Evolutionary conservation across 192 early-diverging fungal genomes (phyloP).

Genomic region (Mortierella antarctica): DNA sequence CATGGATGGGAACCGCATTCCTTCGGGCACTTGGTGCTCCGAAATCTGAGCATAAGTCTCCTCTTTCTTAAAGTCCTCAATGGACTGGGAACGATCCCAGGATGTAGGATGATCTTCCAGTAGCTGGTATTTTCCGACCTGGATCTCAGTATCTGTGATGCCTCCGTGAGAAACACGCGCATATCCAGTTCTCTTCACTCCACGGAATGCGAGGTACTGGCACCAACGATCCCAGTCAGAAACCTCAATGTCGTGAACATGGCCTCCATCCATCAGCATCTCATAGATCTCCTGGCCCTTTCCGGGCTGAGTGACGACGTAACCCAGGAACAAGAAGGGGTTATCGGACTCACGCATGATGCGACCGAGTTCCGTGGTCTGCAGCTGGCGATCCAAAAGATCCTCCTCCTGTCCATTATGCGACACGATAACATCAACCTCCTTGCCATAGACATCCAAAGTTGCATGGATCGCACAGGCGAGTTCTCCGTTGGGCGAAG

Average conservation of each 20-base stretch:
- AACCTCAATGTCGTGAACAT: constrained; percentile 81
- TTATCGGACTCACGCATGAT: constrained; percentile 80
- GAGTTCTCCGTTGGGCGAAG: constrained; percentile 83
- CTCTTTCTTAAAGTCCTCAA: constrained; percentile 55
- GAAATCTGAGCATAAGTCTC: constrained; percentile 68
- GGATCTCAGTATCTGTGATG: constrained; percentile 89
- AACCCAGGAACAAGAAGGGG: constrained; percentile 84
- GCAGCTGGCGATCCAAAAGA: constrained; percentile 74
- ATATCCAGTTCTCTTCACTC: constrained; percentile 76
- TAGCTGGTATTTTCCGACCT: constrained; percentile 78
- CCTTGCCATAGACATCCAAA: constrained; percentile 81
- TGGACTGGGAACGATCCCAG: constrained; percentile 33
- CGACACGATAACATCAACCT: constrained; percentile 83
- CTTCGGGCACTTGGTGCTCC: constrained; percentile 63
- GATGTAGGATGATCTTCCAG: constrained; percentile 56
- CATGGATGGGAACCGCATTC: constrained; percentile 70
- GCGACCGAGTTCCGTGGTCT: constrained; percentile 81
- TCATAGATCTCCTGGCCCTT: constrained; percentile 67
- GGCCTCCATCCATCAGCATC: constrained; percentile 70
- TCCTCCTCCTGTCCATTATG: constrained; percentile 90
- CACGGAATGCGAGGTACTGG: constrained; percentile 85
- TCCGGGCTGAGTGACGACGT: constrained; percentile 81
- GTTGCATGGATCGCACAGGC: constrained; percentile 91
- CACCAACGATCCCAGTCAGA: constrained; percentile 86
- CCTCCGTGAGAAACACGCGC: constrained; percentile 82